Conservation (phyloP, 2,329 filamentous ascomycete species). For the Penicillium janthinellum region DNA sequence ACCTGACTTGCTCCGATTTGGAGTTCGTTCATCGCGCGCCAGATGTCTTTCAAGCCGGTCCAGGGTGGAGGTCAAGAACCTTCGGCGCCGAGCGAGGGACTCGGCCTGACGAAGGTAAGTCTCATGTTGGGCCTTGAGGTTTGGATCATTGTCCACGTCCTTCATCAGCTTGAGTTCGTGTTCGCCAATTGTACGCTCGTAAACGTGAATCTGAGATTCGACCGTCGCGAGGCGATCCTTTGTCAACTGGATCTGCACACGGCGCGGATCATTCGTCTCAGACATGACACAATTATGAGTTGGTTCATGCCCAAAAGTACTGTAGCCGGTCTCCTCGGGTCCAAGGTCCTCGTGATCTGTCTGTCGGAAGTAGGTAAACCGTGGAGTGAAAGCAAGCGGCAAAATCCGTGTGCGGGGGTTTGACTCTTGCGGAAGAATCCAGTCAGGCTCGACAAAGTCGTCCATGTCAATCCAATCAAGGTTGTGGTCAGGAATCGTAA, state of each 20-base stretch:
- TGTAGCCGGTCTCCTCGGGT: constrained; percentile 74
- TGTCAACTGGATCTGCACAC: constrained; percentile 84
- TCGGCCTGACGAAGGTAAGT: constrained; percentile 59
- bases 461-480: constrained; percentile 99
- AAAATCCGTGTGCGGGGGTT: constrained; percentile 94
- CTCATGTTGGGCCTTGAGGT: constrained; percentile 48
- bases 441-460: constrained; percentile 96
- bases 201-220: constrained; percentile 73
- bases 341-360: constrained; percentile 84
- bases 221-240: constrained; percentile 77
- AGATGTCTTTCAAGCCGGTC: constrained; percentile 58
- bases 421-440: constrained; percentile 86
- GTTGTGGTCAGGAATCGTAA: constrained; percentile 94
- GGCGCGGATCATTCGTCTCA: constrained; percentile 80
- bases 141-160: constrained; percentile 54
- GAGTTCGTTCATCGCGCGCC: constrained; percentile 46
- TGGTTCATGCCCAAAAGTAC: constrained; percentile 87
- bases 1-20: constrained; percentile 48
- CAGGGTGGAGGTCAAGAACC: constrained; percentile 61
- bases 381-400: constrained; percentile 87
- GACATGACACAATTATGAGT: constrained; percentile 97
- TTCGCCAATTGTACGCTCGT: constrained; percentile 72
- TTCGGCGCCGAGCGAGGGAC: constrained; percentile 59
- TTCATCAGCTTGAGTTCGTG: constrained; percentile 66
- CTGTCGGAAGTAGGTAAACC: constrained; percentile 95